Conservation (phyloP, 257 asterid species). For the Scutellaria galericulata region DNA sequence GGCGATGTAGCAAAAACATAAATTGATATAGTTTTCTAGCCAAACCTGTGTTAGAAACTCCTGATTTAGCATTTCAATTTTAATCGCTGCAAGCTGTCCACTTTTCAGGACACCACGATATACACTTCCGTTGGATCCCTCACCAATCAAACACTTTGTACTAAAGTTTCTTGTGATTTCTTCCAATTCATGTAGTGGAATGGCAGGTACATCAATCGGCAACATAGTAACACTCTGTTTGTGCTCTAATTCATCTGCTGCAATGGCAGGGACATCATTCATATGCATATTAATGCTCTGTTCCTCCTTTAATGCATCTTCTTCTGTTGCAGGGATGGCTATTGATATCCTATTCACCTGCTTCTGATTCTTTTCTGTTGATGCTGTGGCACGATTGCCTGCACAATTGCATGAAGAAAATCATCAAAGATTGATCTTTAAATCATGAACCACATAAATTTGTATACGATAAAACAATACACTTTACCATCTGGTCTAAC, state of each 20-base stretch:
- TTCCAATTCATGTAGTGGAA: too few relatives aligned
- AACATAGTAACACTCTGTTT: too few relatives aligned
- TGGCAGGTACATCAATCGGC: too few relatives aligned
- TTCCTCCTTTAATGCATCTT: too few relatives aligned
- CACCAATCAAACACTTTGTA: not conserved
- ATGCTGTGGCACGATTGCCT: too few relatives aligned
- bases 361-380: too few relatives aligned
- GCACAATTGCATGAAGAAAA: too few relatives aligned
- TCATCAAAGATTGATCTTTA: too few relatives aligned
- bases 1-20: not conserved
- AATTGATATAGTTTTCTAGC: not conserved
- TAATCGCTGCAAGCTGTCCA: slow-evolving; percentile 35
- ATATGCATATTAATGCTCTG: slow-evolving; percentile 37
- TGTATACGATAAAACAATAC: too few relatives aligned
- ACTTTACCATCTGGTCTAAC: not conserved
- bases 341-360: too few relatives aligned
- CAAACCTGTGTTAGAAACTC: slow-evolving; percentile 36
- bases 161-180: too few relatives aligned
- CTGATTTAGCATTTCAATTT: slow-evolving; percentile 31
- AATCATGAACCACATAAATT: too few relatives aligned
- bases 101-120: slow-evolving; percentile 34
- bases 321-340: not conserved
- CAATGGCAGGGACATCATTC: slow-evolving; percentile 56
- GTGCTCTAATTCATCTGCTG: slow-evolving; percentile 22
- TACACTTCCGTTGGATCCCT: slow-evolving; percentile 31